phyloP scores from a whole-genome alignment of 257 asterid species.

The Solanum piurae region DNA sequence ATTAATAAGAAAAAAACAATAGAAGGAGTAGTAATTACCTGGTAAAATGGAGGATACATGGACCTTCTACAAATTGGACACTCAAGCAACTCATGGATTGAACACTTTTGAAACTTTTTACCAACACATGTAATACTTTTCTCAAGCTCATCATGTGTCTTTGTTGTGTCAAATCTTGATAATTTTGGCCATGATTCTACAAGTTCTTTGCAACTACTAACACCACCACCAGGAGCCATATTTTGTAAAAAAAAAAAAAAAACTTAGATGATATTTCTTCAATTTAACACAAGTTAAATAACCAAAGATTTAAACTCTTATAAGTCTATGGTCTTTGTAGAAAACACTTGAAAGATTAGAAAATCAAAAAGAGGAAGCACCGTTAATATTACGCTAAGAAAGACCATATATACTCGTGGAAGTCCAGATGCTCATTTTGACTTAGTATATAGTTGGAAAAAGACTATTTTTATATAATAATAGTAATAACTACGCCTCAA shows the following conservation, averaged over 20 bases:
- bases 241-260: background rate
- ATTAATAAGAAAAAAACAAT: too few species aligned
- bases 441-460: background rate
- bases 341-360: slow-evolving; percentile 3
- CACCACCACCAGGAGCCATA: slow-evolving; percentile 66
- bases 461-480: background rate
- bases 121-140: slow-evolving; percentile 12
- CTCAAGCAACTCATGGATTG: slow-evolving; percentile 53
- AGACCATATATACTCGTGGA: background rate
- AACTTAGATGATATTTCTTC: background rate
- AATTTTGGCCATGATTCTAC: slow-evolving; percentile 31
- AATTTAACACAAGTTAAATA: background rate
- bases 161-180: slow-evolving; percentile 19
- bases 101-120: slow-evolving; percentile 34
- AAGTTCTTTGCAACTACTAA: slow-evolving; percentile 32
- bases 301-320: background rate
- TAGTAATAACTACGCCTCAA: background rate
- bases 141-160: slow-evolving; percentile 19
- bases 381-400: background rate
- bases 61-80: slow-evolving; percentile 59
- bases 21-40: slow-evolving; percentile 26
- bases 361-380: slow-evolving; percentile 1
- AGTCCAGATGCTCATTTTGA: slow-evolving; percentile 14
- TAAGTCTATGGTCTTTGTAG: background rate
- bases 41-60: slow-evolving; percentile 77